Percentiles rank a stretch among this genome's conserved stretches.
phyloP scores from a whole-genome alignment of 2,329 filamentous ascomycete species.

The Tolypocladium nubicola region DNA sequence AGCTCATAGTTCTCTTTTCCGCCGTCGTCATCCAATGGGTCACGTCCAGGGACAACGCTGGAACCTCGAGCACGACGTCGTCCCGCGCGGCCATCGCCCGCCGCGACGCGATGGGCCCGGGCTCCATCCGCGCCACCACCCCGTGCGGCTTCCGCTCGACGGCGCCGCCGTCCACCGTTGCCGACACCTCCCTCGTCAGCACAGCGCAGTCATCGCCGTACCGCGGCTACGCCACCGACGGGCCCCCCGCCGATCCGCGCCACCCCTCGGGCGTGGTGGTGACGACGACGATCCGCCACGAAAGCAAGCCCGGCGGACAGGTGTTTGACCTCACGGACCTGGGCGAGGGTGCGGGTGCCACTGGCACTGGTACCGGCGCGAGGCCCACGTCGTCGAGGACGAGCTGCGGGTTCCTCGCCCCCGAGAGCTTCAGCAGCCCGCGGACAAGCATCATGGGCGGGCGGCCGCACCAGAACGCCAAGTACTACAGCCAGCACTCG shows the following conservation, averaged over 20 bases:
- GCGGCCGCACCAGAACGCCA: too few species aligned
- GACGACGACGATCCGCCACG: constrained; percentile 4
- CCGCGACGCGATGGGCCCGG: constrained; percentile 3
- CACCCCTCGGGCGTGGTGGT: constrained; percentile 3
- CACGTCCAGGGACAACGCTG: constrained; percentile 33
- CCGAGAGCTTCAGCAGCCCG: too few species aligned
- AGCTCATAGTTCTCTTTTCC: constrained; percentile 43
- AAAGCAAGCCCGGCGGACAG: neutral
- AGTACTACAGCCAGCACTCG: too few species aligned
- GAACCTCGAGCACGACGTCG: constrained; percentile 14
- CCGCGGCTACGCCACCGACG: constrained; percentile 6
- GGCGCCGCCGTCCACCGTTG: constrained; percentile 9
- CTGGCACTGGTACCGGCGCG: too few species aligned
- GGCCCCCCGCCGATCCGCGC: neutral
- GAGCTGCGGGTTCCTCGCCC: too few species aligned
- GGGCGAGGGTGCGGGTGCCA: too few species aligned
- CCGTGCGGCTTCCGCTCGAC: constrained; percentile 5
- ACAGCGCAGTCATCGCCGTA: constrained; percentile 7
- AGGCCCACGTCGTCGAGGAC: too few species aligned
- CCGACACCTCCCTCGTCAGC: constrained; percentile 15
- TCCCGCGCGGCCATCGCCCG: constrained; percentile 4
- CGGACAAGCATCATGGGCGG: too few species aligned
- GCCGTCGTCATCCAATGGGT: constrained; percentile 54
- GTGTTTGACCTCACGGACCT: too few species aligned
- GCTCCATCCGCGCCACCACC: constrained; percentile 1